Evolutionary conservation across 78 protist genomes (phyloP).

Genomic region (Chrysochromulina parva): DNA sequence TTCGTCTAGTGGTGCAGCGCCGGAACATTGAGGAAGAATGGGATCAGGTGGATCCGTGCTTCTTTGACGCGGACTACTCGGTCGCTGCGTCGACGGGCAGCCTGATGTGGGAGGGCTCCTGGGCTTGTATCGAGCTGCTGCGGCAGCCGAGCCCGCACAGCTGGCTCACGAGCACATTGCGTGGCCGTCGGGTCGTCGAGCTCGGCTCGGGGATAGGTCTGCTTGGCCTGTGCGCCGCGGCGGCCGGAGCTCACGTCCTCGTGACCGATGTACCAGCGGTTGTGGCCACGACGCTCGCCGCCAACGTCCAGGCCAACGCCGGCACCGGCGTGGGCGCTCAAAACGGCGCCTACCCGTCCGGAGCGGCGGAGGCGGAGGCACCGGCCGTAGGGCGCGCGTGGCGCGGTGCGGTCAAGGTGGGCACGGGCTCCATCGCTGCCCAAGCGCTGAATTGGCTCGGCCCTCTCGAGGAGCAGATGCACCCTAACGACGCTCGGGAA

Average conservation of each 20-base stretch:
- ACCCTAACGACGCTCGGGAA: not conserved
- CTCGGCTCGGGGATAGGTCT: slow-evolving; percentile 6
- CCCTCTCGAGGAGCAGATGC: not conserved
- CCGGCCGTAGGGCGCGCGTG: not conserved
- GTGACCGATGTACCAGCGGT: not conserved
- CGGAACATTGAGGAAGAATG: not conserved
- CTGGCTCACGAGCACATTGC: not conserved
- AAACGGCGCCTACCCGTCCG: not conserved
- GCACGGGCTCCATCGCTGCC: not conserved
- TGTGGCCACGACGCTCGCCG: not conserved
- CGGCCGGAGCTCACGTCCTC: not conserved
- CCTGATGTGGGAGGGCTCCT: slow-evolving; percentile 5
- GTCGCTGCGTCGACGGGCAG: slow-evolving; percentile 9
- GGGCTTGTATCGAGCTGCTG: not conserved
- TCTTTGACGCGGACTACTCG: not conserved
- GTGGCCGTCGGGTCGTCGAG: not conserved
- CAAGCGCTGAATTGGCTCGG: not conserved
- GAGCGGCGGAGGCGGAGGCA: not conserved
- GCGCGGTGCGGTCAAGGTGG: not conserved
- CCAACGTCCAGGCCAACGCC: not conserved
- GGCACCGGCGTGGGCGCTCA: not conserved
- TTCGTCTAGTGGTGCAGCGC: not conserved
- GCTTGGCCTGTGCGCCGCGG: not conserved
- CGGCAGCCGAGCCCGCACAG: not conserved
- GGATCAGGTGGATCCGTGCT: not conserved